Conservation (phyloP, 2,329 filamentous ascomycete species). For the Pestalotiopsis sp. region DNA sequence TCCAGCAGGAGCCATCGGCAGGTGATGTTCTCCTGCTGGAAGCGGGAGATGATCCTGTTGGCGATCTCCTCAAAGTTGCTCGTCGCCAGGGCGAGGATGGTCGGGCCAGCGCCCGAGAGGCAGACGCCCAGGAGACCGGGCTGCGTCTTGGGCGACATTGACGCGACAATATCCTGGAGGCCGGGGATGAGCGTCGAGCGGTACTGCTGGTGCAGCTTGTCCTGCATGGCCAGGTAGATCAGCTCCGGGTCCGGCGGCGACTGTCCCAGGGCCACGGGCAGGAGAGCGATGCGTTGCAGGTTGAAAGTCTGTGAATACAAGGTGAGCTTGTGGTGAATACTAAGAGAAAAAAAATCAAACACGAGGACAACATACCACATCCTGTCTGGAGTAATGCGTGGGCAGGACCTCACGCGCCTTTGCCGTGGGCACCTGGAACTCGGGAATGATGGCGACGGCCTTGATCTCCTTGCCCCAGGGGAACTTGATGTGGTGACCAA, state of each 20-base stretch:
- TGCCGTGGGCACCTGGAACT: slow-evolving; percentile 95
- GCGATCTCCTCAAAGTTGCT: slow-evolving; percentile 89
- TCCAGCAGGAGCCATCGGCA: slow-evolving; percentile 89
- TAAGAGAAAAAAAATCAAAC: background rate
- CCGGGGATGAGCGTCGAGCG: slow-evolving; percentile 89
- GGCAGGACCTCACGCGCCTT: slow-evolving; percentile 87
- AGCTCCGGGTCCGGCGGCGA: slow-evolving; percentile 89
- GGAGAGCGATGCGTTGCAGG: slow-evolving; percentile 86
- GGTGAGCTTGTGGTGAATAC: slow-evolving; percentile 17
- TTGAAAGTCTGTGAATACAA: slow-evolving; percentile 70
- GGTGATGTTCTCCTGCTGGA: slow-evolving; percentile 71
- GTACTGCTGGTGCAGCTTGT: slow-evolving; percentile 97
- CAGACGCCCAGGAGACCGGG: slow-evolving; percentile 91
- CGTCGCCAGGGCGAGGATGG: slow-evolving; percentile 90
- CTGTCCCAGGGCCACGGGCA: slow-evolving; percentile 86
- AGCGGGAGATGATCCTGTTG: slow-evolving; percentile 71
- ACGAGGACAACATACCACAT: slow-evolving; percentile 66
- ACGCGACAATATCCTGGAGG: slow-evolving; percentile 85
- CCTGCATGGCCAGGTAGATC: slow-evolving; percentile 98
- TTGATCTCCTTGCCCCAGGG: slow-evolving; percentile 94
- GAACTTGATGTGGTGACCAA: slow-evolving; percentile 96
- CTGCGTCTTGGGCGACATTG: slow-evolving; percentile 85
- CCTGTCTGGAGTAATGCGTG: slow-evolving; percentile 73
- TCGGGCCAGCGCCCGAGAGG: slow-evolving; percentile 91
- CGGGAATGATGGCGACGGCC: slow-evolving; percentile 91